phyloP scores from a whole-genome alignment of 2,329 filamentous ascomycete genomes.

The Chaetomium olivaceum region DNA sequence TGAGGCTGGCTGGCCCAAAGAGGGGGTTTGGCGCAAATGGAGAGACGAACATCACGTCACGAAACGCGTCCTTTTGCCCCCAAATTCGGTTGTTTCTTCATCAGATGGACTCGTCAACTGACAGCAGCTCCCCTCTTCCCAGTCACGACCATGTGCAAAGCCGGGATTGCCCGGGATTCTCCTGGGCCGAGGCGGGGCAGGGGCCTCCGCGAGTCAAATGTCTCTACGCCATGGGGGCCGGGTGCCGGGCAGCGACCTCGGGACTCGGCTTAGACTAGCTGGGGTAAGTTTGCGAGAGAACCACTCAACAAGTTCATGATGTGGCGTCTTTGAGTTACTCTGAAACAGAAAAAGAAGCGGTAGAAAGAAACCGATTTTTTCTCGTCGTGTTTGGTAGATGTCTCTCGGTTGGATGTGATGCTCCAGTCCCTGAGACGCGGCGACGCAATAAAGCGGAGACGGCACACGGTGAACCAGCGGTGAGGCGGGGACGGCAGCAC shows the following conservation, averaged over 20 bases:
- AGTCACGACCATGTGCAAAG: background rate
- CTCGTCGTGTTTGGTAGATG: background rate
- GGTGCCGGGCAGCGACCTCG: background rate
- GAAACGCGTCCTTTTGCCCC: background rate
- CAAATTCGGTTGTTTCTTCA: background rate
- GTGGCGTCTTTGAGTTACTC: background rate
- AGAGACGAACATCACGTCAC: background rate
- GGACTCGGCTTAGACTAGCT: slow-evolving; percentile 7
- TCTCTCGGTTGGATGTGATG: slow-evolving; percentile 13
- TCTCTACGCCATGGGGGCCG: background rate
- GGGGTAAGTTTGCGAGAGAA: background rate
- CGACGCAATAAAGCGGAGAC: slow-evolving; percentile 15
- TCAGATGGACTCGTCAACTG: slow-evolving; percentile 14
- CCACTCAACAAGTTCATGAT: background rate
- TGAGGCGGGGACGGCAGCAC: slow-evolving; percentile 16
- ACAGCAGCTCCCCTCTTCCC: background rate
- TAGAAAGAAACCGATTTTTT: background rate
- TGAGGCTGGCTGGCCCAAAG: background rate
- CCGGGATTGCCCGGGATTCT: slow-evolving; percentile 9
- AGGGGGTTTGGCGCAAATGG: background rate
- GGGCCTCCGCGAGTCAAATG: background rate
- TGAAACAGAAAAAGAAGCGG: background rate
- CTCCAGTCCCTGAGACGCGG: slow-evolving; percentile 12
- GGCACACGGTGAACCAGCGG: slow-evolving; percentile 9
- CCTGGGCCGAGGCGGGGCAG: slow-evolving; percentile 3